Base-by-base conservation (phyloP, 805 yeast species). In the Starmerella ratchasimensis region DNA sequence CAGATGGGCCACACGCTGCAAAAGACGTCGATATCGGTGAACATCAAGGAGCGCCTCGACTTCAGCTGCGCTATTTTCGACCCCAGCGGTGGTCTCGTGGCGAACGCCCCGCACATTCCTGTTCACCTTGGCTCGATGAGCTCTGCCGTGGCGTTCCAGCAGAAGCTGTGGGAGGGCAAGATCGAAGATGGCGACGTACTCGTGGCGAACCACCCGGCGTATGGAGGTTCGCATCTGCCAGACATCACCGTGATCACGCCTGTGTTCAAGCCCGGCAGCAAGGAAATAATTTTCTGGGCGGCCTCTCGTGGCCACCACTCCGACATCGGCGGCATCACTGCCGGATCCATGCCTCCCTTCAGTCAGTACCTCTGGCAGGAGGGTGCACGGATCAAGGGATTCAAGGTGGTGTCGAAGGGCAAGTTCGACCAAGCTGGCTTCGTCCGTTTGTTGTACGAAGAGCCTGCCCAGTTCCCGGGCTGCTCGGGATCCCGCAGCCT, bases 231-330 rank as follows among this genome's bases (percentile, higher is more conserved):
- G 0, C 94, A 81, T 59, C 62, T 81, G 41, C 93, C 93, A 0
- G 94, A 81, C 60, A 83, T 86, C 46, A 86, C 96, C 0, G 93
- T 86, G 10, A 76, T 88, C 31, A 80, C 95, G 0, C 97, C 97
- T 0, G 84, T 86, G 1, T 79, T 82, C 53, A 64, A 71, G n/a
- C 33, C 40, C 2, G 34, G 23, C 4, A 65, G 61, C 30, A 69
- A 64, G 5, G 52, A 46, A n/a, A 67, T 82, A 25, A 71, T 83
- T 20, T 86, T 86, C 56, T 86, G 82, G 65, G 84, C 82, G 11
- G 97, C 96, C 0, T 77, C 94, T 0, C 67, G 97, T 46, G 96
- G 95, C 2, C 97, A 86, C 59, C 97, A 88, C 60, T 86, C 95
- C 5, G 97, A 86, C 58, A 86, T 88, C 52, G 96, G 97, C 14